A percentile compares a stretch with the other conserved stretches of the same genome.
These are phyloP conservation scores for Gigaspora rosea DNA, from an alignment of 192 early-diverging fungal genomes.

Conservation along the genomic window DNA sequence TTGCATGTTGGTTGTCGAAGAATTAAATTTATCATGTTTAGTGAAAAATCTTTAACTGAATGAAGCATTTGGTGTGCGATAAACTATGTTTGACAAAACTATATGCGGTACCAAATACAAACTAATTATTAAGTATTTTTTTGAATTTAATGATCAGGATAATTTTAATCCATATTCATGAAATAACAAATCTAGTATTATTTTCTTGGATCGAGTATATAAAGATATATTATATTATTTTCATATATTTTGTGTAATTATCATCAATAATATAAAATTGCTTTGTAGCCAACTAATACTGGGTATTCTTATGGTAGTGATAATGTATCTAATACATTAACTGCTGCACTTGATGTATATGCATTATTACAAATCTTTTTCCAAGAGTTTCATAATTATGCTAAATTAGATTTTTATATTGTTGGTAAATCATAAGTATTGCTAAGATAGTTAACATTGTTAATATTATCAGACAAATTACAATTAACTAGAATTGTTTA, in stretches of 20 bases:
- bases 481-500: background rate
- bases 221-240: background rate
- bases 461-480: background rate
- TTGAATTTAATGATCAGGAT: too few species aligned
- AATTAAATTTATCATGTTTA: too few species aligned
- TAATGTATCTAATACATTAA: conserved; percentile 67
- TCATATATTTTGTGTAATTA: background rate
- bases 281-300: conserved; percentile 73
- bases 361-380: conserved; percentile 94
- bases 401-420: conserved; percentile 76
- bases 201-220: conserved; percentile 80
- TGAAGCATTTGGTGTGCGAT: too few species aligned
- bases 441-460: conserved; percentile 36
- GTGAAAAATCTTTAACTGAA: too few species aligned
- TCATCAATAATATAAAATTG: background rate
- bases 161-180: conserved; percentile 79
- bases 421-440: conserved; percentile 72
- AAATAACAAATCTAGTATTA: conserved; percentile 87
- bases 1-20: too few species aligned
- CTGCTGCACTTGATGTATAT: conserved; percentile 86
- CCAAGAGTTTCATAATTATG: conserved; percentile 79
- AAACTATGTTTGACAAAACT: too few species aligned
- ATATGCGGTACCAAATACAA: too few species aligned
- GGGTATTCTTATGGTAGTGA: conserved; percentile 91
- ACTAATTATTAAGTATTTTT: too few species aligned